Conservation (phyloP, 2,329 filamentous ascomycete genomes). For the Stachybotrys chlorohalonatus region DNA sequence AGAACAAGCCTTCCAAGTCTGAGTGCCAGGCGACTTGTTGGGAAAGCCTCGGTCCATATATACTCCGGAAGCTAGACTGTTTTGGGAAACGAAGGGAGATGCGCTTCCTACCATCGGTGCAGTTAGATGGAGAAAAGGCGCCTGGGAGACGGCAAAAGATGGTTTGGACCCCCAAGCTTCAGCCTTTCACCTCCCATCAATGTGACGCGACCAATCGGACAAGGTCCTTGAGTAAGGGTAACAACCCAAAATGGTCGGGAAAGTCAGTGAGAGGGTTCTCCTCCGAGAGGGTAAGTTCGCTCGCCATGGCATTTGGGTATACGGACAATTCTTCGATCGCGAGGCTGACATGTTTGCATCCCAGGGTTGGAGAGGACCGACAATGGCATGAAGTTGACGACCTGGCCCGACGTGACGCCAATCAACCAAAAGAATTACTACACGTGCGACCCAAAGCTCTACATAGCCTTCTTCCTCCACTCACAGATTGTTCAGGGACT, state of each 20-base stretch:
- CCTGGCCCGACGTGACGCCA: constrained; percentile 82
- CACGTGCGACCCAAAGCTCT: constrained; percentile 51
- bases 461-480: neutral
- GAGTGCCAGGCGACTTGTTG: too few species aligned
- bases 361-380: constrained; percentile 90
- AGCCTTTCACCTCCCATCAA: constrained; percentile 8
- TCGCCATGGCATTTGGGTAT: neutral
- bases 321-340: constrained; percentile 1
- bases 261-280: constrained; percentile 57
- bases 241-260: constrained; percentile 44
- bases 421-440: constrained; percentile 99
- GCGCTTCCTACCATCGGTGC: neutral
- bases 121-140: neutral
- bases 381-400: constrained; percentile 94
- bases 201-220: constrained; percentile 10
- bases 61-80: neutral
- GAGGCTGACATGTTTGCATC: constrained; percentile 11
- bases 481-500: constrained; percentile 55
- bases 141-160: neutral
- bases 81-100: neutral
- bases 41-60: neutral
- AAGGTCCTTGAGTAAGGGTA: constrained; percentile 7
- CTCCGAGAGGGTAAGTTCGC: constrained; percentile 46
- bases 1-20: too few species aligned
- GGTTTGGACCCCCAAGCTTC: constrained; percentile 5